phyloP scores from a whole-genome alignment of 371 early-diverging fungal species.

The Chytridium lagenaria region DNA sequence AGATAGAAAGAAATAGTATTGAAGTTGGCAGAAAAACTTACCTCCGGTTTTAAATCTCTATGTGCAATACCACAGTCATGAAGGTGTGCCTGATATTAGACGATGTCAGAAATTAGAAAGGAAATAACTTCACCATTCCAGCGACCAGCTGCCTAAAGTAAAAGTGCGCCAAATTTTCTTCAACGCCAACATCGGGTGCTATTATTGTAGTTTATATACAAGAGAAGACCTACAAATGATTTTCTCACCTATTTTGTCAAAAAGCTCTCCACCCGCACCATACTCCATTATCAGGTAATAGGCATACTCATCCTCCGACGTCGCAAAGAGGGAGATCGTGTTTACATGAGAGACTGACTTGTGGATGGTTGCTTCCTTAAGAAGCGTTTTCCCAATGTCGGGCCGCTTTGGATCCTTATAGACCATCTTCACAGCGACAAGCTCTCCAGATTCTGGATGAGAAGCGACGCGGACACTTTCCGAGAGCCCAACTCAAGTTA shows the following conservation, averaged over 20 bases:
- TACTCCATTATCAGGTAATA: conserved; percentile 64
- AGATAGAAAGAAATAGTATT: too few species aligned
- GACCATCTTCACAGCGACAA: conserved; percentile 63
- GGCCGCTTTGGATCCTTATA: conserved; percentile 41
- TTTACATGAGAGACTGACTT: conserved; percentile 55
- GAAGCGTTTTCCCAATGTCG: conserved; percentile 19
- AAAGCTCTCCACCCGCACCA: conserved; percentile 68
- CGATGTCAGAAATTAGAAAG: conserved; percentile 25
- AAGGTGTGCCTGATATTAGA: conserved; percentile 44
- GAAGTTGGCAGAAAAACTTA: too few species aligned
- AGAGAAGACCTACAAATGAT: background rate
- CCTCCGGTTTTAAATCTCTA: conserved; percentile 66
- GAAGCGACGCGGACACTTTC: conserved; percentile 58
- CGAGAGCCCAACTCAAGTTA: background rate
- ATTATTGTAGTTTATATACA: conserved; percentile 14
- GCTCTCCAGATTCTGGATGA: conserved; percentile 42
- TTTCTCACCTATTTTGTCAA: conserved; percentile 64
- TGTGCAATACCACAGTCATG: conserved; percentile 64
- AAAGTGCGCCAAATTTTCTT: conserved; percentile 70
- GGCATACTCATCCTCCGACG: conserved; percentile 54
- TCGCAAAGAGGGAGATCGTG: conserved; percentile 55
- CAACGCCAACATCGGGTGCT: conserved; percentile 76
- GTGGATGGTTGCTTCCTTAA: conserved; percentile 64
- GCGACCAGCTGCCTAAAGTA: conserved; percentile 73
- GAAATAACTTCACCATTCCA: conserved; percentile 57